Percentiles rank a stretch among this genome's conserved stretches.
These are phyloP conservation scores for Nasturtium officinale DNA, from an alignment of 345 rosid genomes.

Conservation along the genomic window DNA sequence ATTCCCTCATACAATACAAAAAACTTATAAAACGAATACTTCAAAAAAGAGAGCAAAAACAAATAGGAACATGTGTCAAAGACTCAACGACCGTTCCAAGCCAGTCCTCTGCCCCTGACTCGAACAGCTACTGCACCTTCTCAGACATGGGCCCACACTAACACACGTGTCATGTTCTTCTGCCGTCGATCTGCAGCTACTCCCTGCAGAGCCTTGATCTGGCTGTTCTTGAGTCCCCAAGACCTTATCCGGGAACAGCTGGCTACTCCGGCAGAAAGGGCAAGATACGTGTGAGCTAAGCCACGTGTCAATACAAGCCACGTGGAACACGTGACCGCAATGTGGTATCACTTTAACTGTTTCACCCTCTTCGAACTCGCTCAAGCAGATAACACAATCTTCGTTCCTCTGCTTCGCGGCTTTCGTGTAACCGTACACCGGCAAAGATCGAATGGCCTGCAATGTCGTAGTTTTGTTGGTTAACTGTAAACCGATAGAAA, in stretches of 20 bases:
- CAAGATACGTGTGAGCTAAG: slow-evolving; percentile 52
- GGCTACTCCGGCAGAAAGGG: slow-evolving; percentile 64
- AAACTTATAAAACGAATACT: not conserved
- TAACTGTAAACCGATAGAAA: not conserved
- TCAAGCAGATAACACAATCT: slow-evolving; percentile 64
- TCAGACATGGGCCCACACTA: slow-evolving; percentile 9
- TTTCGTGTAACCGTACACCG: slow-evolving; percentile 47
- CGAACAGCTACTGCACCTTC: slow-evolving; percentile 38
- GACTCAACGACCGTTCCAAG: slow-evolving; percentile 33
- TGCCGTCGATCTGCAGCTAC: slow-evolving; percentile 19
- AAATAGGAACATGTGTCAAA: slow-evolving; percentile 16
- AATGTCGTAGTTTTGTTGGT: not conserved
- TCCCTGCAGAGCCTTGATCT: not conserved
- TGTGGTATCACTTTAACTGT: slow-evolving; percentile 50
- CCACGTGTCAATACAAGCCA: slow-evolving; percentile 60
- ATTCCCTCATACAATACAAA: not conserved
- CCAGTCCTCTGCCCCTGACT: slow-evolving; percentile 5
- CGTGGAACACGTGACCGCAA: slow-evolving; percentile 62
- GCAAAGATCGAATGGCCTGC: slow-evolving; percentile 47
- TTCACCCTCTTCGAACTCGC: slow-evolving; percentile 59
- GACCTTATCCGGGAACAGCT: slow-evolving; percentile 35
- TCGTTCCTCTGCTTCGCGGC: slow-evolving; percentile 47
- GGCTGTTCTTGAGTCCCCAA: not conserved
- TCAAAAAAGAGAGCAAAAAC: not conserved
- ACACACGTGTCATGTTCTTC: slow-evolving; percentile 30